A percentile compares a stretch with the other conserved stretches of the same genome.
Evolutionary conservation across 306 rosid genomes (phyloP).

Genomic region (Hippophae rhamnoides): DNA sequence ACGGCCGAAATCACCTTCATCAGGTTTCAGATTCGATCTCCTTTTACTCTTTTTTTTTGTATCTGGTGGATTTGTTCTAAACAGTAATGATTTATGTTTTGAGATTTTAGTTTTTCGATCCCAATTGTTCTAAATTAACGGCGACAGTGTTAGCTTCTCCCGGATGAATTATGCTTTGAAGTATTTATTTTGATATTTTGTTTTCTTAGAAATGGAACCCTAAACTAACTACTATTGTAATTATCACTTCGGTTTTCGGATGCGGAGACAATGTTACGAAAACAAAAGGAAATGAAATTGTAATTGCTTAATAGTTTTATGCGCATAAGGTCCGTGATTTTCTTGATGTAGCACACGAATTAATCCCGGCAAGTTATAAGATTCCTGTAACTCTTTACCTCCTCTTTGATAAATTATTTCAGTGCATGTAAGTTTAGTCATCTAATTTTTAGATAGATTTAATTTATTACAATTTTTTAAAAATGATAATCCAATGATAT

Average conservation of each 20-base stretch:
- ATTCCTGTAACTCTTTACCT: no score
- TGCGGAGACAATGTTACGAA: constrained; percentile 6
- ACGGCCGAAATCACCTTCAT: constrained; percentile 61
- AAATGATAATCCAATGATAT: no score
- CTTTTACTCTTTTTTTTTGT: constrained; percentile 3
- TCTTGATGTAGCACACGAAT: no score
- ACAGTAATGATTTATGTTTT: background rate
- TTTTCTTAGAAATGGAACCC: constrained; percentile 7
- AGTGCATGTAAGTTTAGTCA: no score
- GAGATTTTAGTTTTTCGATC: background rate
- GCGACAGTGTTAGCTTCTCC: constrained; percentile 3
- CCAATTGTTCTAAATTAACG: background rate
- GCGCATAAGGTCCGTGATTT: background rate
- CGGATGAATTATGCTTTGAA: background rate
- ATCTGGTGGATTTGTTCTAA: background rate
- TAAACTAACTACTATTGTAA: constrained; percentile 16
- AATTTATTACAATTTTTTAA: no score
- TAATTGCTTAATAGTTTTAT: background rate
- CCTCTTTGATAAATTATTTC: no score
- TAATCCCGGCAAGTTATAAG: no score
- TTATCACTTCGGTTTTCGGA: background rate
- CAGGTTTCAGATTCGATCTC: constrained; percentile 81
- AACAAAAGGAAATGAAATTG: background rate
- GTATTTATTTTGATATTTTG: no score
- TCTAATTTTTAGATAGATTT: no score